Conservation (phyloP, 176 grass and related monocot genomes). For the Ensete glaucum region DNA sequence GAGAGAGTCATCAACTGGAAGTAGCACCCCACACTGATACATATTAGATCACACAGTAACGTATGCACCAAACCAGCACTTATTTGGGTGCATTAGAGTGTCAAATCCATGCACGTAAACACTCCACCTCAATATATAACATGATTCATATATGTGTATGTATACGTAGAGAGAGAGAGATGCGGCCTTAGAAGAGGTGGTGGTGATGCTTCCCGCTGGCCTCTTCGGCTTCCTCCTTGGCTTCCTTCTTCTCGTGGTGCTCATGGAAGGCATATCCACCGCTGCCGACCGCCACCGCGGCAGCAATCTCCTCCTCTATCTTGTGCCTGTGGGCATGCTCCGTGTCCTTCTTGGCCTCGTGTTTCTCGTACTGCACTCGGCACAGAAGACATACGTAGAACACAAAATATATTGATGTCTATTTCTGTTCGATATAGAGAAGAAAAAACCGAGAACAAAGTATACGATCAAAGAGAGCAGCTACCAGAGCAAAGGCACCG, state of each 20-base stretch:
- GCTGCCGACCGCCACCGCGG: constrained; percentile 42
- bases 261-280: constrained; percentile 79
- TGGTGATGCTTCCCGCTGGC: constrained; percentile 65
- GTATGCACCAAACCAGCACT: neutral
- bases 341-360: constrained; percentile 80
- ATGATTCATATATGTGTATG: neutral
- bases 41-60: neutral
- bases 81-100: neutral
- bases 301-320: constrained; percentile 72
- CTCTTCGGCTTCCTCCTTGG: constrained; percentile 65
- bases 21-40: neutral
- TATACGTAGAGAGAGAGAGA: neutral
- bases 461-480: neutral
- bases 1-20: neutral
- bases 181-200: constrained; percentile 43
- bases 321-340: constrained; percentile 76
- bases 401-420: neutral
- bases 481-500: constrained; percentile 1
- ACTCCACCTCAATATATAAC: neutral
- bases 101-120: neutral
- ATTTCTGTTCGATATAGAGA: neutral
- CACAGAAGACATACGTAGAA: neutral
- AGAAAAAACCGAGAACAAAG: neutral
- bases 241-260: constrained; percentile 87
- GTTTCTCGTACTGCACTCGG: constrained; percentile 63